Evolutionary conservation across 2,329 filamentous ascomycete genomes (phyloP), one percentile per base, ranked within the genome.

Genomic region (Lojkania enalia): DNA sequence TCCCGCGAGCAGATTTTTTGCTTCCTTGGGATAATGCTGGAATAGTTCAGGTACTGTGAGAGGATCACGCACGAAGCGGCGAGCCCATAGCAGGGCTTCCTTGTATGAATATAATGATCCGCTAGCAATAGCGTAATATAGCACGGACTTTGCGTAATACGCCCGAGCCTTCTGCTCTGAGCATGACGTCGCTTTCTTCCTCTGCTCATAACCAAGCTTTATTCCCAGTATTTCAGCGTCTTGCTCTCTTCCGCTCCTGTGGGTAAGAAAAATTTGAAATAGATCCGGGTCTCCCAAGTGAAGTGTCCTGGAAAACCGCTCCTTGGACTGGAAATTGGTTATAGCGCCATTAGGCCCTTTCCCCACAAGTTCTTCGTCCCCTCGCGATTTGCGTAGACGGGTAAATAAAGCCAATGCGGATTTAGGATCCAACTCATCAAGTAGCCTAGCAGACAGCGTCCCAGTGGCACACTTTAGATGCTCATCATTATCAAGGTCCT

Each of bases 41-140:
- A 63, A 69, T 2, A 72, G 44, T 2, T 35, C 42, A 29, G 51
- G 52, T 3, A 56, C 49, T 2, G 64, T 67, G 16, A 57, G 35
- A 5, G 65, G 60, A 54, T 74, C 72, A 18, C 63, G 63, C n/a
- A 67, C 54, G 43, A 64, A 74, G 2, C 67, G 58, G 5, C 59
- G 64, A 1, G 63, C 52, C 71, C 71, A 74, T 2, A 59, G 23
- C 2, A 71, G 25, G 1, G 61, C 59, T 4, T 69, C 57, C 15
- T 50, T 53, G 15, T 63, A 61, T 1, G 71, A 13, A 1, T 59
- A 46, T 1, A 69, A 41, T 7, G 60, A 69, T 2, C 64, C 62
- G 35, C 63, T 71, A 13, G 64, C 64, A 2, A 64, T 56, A 11
- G 68, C 60, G 45, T 53, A 67, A 20, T 49, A 44, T 12, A 67